Conservation (phyloP, 495 filamentous ascomycete species). For the Podospora pseudocomata region DNA sequence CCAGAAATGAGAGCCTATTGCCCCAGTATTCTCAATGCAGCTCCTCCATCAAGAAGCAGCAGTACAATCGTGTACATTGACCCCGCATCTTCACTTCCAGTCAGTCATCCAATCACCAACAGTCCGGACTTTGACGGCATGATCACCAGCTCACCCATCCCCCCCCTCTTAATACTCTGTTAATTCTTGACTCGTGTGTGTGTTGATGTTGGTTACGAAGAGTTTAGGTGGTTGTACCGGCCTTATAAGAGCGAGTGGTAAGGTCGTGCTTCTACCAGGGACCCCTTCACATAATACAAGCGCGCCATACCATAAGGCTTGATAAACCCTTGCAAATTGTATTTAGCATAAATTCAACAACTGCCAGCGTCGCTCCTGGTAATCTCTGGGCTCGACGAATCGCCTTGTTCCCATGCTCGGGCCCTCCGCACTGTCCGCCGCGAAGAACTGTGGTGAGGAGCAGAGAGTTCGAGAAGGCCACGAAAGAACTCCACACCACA, state of each 20-base stretch:
- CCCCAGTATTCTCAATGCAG: neutral
- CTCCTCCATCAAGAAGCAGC: neutral
- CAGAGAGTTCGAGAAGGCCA: slow-evolving; percentile 28
- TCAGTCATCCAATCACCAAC: neutral
- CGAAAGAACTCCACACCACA: neutral
- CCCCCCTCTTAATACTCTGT: neutral
- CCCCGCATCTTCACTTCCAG: neutral
- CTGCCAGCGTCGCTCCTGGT: slow-evolving; percentile 26
- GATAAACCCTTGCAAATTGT: slow-evolving; percentile 15
- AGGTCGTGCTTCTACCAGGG: slow-evolving; percentile 7
- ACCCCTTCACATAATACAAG: neutral
- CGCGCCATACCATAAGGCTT: slow-evolving; percentile 20
- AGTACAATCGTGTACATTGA: neutral
- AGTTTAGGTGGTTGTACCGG: slow-evolving; percentile 1
- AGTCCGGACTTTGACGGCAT: neutral
- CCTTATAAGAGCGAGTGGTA: neutral
- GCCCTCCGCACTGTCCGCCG: slow-evolving; percentile 15
- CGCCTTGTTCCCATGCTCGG: slow-evolving; percentile 19
- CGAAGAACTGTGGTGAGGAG: neutral
- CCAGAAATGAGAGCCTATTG: neutral
- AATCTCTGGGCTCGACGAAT: slow-evolving; percentile 28
- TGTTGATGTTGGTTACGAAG: slow-evolving; percentile 1
- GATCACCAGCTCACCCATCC: slow-evolving; percentile 2
- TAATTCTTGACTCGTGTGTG: neutral
- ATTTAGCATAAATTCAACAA: slow-evolving; percentile 38